A percentile compares a stretch with the other conserved stretches of the same genome.
Conservation (phyloP, 495 filamentous ascomycete species). For the Bryoglossum gracile region DNA sequence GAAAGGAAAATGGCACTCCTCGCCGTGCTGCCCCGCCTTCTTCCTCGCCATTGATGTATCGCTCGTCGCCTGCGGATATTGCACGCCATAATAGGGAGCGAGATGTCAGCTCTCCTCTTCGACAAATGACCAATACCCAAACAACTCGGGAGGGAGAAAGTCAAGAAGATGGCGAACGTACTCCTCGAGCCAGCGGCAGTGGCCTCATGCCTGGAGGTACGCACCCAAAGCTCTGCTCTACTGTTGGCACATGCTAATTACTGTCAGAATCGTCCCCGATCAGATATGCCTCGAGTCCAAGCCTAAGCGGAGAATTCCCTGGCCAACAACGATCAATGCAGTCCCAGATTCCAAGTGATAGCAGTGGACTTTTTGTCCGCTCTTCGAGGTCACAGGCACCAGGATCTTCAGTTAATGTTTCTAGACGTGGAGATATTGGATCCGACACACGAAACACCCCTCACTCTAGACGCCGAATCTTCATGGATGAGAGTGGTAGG, state of each 20-base stretch:
- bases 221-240: constrained; percentile 9
- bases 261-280: constrained; percentile 79
- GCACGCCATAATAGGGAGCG: constrained; percentile 33
- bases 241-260: constrained; percentile 16
- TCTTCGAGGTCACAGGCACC: constrained; percentile 48
- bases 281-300: constrained; percentile 80
- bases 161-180: no score
- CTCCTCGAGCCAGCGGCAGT: constrained; percentile 57
- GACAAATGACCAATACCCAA: constrained; percentile 47
- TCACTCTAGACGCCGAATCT: constrained; percentile 58
- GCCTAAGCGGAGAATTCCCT: constrained; percentile 64
- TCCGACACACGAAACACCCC: constrained; percentile 66
- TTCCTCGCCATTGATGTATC: constrained; percentile 79
- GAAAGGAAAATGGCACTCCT: constrained; percentile 34
- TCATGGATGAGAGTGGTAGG: constrained; percentile 75
- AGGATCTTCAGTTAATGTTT: constrained; percentile 38
- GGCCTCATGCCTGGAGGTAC: constrained; percentile 61
- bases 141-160: constrained; percentile 43
- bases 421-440: constrained; percentile 75
- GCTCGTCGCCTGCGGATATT: constrained; percentile 57
- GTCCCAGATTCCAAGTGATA: constrained; percentile 54
- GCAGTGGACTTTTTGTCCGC: constrained; percentile 79
- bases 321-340: constrained; percentile 52
- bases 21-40: constrained; percentile 38
- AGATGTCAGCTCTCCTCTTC: constrained; percentile 40